phyloP scores from a whole-genome alignment of 192 early-diverging fungal species.

The Backusella sp. region DNA sequence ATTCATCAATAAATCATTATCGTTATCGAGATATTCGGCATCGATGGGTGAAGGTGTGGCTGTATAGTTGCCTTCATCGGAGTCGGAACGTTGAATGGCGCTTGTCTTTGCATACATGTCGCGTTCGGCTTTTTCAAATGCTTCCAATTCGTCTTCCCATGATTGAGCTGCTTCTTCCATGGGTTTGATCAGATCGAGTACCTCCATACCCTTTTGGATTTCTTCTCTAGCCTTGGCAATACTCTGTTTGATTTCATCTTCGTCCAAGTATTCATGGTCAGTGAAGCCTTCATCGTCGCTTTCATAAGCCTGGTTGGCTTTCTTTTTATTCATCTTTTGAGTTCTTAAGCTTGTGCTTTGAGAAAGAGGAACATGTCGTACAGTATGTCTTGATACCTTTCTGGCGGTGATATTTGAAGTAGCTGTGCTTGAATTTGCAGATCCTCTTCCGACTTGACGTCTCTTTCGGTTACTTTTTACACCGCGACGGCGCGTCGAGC shows the following conservation, averaged over 20 bases:
- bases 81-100: slow-evolving; percentile 13
- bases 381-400: neutral
- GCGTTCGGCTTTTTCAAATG: slow-evolving; percentile 29
- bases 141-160: slow-evolving; percentile 37
- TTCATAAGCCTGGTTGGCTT: neutral
- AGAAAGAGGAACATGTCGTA: neutral
- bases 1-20: slow-evolving; percentile 17
- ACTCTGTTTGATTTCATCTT: slow-evolving; percentile 30
- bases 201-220: slow-evolving; percentile 38
- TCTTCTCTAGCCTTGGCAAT: slow-evolving; percentile 37
- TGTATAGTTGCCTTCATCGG: slow-evolving; percentile 30
- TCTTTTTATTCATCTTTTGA: neutral
- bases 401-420: neutral
- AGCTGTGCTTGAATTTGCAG: slow-evolving; percentile 12
- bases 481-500: neutral
- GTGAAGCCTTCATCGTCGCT: neutral
- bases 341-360: slow-evolving; percentile 12
- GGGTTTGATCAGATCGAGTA: slow-evolving; percentile 33
- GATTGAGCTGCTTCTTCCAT: slow-evolving; percentile 23
- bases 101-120: neutral
- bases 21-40: neutral
- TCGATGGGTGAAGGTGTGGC: slow-evolving; percentile 16
- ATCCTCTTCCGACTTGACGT: neutral
- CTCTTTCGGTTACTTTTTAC: neutral
- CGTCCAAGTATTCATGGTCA: neutral